These are phyloP conservation scores for Sporobolomyces pararoseus DNA, from an alignment of 768 basidiomycete species.

Conservation along the genomic window DNA sequence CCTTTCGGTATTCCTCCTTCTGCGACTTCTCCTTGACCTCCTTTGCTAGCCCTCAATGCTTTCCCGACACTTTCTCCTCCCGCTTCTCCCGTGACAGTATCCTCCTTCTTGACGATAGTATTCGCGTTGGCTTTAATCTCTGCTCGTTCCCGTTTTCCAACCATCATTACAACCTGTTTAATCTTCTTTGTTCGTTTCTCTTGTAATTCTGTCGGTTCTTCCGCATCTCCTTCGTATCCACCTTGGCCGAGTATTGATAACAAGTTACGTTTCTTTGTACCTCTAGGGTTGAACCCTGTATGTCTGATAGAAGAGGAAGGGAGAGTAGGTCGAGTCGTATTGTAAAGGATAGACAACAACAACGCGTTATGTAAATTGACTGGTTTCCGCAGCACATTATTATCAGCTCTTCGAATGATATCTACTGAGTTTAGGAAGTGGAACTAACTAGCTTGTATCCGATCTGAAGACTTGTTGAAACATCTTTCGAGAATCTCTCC, in stretches of 20 bases:
- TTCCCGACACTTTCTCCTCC: not conserved
- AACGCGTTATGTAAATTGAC: conserved; percentile 45
- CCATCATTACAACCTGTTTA: conserved; percentile 36
- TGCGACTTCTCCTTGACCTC: not conserved
- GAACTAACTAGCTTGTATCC: conserved; percentile 11
- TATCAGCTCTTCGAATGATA: not conserved
- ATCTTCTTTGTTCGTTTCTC: conserved; percentile 31
- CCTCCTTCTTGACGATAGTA: not conserved
- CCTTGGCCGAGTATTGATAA: not conserved
- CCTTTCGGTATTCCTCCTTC: not conserved
- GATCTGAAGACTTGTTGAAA: not conserved
- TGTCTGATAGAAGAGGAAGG: conserved; percentile 43
- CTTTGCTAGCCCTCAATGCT: not conserved
- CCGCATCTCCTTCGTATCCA: conserved; percentile 24
- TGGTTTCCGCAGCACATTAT: not conserved
- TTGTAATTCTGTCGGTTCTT: not conserved
- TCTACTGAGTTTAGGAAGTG: not conserved
- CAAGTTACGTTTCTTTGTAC: conserved; percentile 33
- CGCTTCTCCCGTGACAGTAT: not conserved
- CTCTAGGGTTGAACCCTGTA: conserved; percentile 39
- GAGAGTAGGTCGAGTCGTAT: conserved; percentile 42
- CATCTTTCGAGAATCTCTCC: conserved; percentile 32
- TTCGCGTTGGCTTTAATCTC: conserved; percentile 34
- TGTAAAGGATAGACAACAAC: conserved; percentile 45
- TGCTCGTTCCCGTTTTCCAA: conserved; percentile 35